Evolutionary conservation across 805 yeast species (phyloP), one percentile per base, ranked within the genome.

Genomic region (Lachancea waltii): DNA sequence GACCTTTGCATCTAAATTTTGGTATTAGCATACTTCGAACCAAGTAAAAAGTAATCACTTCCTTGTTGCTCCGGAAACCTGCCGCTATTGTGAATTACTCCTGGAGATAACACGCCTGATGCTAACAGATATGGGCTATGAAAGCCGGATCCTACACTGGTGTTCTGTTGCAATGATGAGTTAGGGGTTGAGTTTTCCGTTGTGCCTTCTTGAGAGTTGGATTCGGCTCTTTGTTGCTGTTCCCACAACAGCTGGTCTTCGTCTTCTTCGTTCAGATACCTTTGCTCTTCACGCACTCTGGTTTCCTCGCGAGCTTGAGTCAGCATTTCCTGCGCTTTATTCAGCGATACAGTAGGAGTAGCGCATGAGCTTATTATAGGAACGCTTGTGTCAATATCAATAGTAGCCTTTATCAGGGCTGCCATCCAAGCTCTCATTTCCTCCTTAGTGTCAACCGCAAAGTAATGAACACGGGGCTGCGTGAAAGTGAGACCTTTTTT

Each of bases 351-450:
- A 0, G 97, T 90, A n/a, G 98, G 97, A 0, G 97, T 86, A 9
- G 83, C 81, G 59, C 95, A 90, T 11, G 96, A 83, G 43, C 95
- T 82, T 7, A 89, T 81, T 2, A 86, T 92, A 1, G 98, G 97
- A 10, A 84, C 85, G 2, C 84, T 63, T 41, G 92, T 97, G 63
- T 92, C 98, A 40, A 94, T 71, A 56, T 92, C 99, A 51, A 92
- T 94, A 0, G 97, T 92, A 0, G 97, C 95, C 43, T 89, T 86
- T 77, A 89, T 85, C 44, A 92, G 68, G 0, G 96, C 95, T 37
- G 87, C 83, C 78, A 89, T 79, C 99, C 99, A 92, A 2, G 73
- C 74, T 56, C 95, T 72, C 95, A 90, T 83, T 46, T 90, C 97
- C 35, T 86, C 95, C 41, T 72, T 75, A 0, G 85, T 73, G 35